Percentiles rank a stretch among this genome's conserved stretches.
Evolutionary conservation across 1,284 basidiomycete genomes (phyloP).

Genomic region (Heterobasidion occidentale): DNA sequence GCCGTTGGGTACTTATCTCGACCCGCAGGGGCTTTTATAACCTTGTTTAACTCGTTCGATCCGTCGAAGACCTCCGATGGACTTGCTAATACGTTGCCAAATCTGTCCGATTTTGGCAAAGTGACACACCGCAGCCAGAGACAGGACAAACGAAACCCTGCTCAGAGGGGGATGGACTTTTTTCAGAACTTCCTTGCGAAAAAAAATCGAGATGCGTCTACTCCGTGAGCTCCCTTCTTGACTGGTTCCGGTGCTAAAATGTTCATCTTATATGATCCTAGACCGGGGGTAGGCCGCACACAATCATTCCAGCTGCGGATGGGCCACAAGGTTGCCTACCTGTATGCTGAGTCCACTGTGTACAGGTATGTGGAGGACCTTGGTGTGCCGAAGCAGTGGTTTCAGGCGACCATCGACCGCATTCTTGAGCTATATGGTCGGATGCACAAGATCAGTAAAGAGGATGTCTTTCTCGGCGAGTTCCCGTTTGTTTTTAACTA

Average conservation of each 20-base stretch:
- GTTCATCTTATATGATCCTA: slow-evolving; percentile 14
- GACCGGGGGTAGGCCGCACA: slow-evolving; percentile 41
- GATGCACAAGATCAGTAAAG: slow-evolving; percentile 49
- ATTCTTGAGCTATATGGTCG: slow-evolving; percentile 51
- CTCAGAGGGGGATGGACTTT: slow-evolving; percentile 49
- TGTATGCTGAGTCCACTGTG: slow-evolving; percentile 60
- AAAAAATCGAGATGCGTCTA: slow-evolving; percentile 24
- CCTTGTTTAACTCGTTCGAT: slow-evolving; percentile 58
- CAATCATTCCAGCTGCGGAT: slow-evolving; percentile 52
- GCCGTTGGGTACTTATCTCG: slow-evolving; percentile 66
- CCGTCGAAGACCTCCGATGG: slow-evolving; percentile 33
- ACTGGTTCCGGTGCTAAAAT: slow-evolving; percentile 7
- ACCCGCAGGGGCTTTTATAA: slow-evolving; percentile 55
- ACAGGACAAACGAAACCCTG: slow-evolving; percentile 44
- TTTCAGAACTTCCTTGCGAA: slow-evolving; percentile 44
- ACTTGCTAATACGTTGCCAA: slow-evolving; percentile 31
- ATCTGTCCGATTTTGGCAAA: slow-evolving; percentile 47
- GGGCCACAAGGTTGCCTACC: slow-evolving; percentile 56
- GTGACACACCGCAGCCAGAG: slow-evolving; percentile 35
- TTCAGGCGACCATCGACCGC: slow-evolving; percentile 56
- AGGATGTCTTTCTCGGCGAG: slow-evolving; percentile 63
- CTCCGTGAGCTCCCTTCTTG: slow-evolving; percentile 6
- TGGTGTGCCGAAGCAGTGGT: slow-evolving; percentile 61
- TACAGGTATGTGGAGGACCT: slow-evolving; percentile 60
- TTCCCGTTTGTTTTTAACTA: slow-evolving; percentile 15